Evolutionary conservation across 176 grass and related monocot genomes (phyloP), one percentile per base, ranked within the genome.

Genomic region (Triticum timopheevii): DNA sequence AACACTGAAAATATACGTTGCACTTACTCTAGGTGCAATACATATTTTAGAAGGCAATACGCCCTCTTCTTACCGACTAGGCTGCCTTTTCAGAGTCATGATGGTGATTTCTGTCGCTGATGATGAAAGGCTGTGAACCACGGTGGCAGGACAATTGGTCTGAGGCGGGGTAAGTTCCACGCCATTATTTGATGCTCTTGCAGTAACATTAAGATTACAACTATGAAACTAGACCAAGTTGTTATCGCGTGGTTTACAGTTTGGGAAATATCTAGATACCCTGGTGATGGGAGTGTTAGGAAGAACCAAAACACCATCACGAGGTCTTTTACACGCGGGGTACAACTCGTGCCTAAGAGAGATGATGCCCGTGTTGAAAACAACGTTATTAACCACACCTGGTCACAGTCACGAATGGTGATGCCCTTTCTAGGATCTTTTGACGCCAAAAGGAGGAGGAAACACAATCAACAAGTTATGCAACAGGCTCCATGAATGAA

Each of bases 281-380:
- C 31, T 73, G 76, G 56, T 22, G 11, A 15, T 16, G 40, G 22
- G 40, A 34, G 58, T 73, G 81, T 25, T 33, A 7, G 31, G 42
- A 44, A 65, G 84, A 90, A 83, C 24, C 38, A 86, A 77, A 82
- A 73, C 80, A 45, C 34, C 66, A 87, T 83, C 79, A 74, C 42
- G 54, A 86, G 23, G 52, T 79, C 63, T 83, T 69, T 61, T 19
- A 35, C 74, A 33, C n/a, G 56, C 56, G 56, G 19, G 56, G 56
- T 22, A 58, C 74, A 30, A 13, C 65, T 84, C 17, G 13, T 79
- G 80, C 31, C 73, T 45, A 24, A 27, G 44, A 44, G 44, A n/a
- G 72, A 83, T 59, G 84, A 87, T 83, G 56, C 44, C 10, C 3
- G 20, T 61, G 77, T 89, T 82, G 78, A 81, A 67, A 76, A 59